Conservation (phyloP, 257 asterid species). For the Vinca minor region DNA sequence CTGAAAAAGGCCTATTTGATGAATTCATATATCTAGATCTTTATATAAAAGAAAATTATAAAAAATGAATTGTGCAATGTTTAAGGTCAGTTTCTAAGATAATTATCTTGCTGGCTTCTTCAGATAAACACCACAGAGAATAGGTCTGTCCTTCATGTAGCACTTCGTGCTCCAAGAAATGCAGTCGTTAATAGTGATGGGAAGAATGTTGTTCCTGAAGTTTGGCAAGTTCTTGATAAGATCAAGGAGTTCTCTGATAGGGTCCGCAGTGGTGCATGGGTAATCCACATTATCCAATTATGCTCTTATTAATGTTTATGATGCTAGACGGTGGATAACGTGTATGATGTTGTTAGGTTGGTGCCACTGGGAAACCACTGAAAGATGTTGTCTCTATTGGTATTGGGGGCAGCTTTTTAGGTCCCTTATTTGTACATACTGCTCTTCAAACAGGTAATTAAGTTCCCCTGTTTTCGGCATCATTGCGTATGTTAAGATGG, state of each 20-base stretch:
- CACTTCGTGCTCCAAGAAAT: slow-evolving; percentile 91
- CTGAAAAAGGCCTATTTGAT: no score
- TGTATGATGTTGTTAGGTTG: slow-evolving; percentile 44
- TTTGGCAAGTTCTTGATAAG: slow-evolving; percentile 96
- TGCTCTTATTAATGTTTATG: slow-evolving; percentile 9
- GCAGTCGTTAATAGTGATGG: slow-evolving; percentile 76
- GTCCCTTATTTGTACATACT: slow-evolving; percentile 96
- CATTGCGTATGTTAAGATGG: no score
- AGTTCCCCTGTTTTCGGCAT: slow-evolving; percentile 8
- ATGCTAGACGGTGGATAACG: slow-evolving; percentile 14
- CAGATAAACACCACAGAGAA: slow-evolving; percentile 94
- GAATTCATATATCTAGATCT: not conserved
- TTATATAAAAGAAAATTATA: not conserved
- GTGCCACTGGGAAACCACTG: slow-evolving; percentile 90
- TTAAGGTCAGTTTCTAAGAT: slow-evolving; percentile 7
- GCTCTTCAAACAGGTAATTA: slow-evolving; percentile 91
- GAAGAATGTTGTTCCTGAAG: slow-evolving; percentile 94
- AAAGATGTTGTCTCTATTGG: slow-evolving; percentile 89
- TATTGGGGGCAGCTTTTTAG: slow-evolving; percentile 97
- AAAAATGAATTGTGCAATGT: not conserved
- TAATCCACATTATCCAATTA: slow-evolving; percentile 25
- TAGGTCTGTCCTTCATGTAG: slow-evolving; percentile 93
- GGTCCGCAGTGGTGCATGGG: slow-evolving; percentile 98
- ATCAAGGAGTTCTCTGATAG: slow-evolving; percentile 81
- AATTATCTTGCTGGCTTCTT: slow-evolving; percentile 21